phyloP scores from a whole-genome alignment of 116 monocot genomes.

The Papilionanthe hybrid region DNA sequence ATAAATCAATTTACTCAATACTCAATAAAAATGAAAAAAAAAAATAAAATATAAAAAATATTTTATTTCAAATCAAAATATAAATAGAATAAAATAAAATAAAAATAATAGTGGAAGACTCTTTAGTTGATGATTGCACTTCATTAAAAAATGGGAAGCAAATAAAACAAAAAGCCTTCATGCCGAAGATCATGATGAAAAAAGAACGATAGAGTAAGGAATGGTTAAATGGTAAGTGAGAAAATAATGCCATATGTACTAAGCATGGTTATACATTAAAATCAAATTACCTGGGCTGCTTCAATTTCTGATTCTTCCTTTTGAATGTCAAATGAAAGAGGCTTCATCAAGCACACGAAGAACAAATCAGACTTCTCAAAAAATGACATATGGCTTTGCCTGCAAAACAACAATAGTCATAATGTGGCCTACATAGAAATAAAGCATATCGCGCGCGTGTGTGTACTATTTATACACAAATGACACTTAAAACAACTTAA shows the following conservation, averaged over 20 bases:
- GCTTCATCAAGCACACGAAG: conserved; percentile 46
- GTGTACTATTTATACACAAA: not conserved
- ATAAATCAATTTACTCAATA: too few relatives aligned
- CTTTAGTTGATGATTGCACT: not conserved
- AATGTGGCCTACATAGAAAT: conserved; percentile 1
- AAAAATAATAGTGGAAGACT: too few relatives aligned
- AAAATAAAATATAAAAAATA: too few relatives aligned
- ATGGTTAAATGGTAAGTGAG: not conserved
- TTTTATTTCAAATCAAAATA: too few relatives aligned
- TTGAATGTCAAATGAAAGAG: conserved; percentile 43
- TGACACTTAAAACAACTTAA: not conserved
- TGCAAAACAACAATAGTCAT: conserved; percentile 19
- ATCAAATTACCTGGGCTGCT: conserved; percentile 36
- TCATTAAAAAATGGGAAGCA: not conserved
- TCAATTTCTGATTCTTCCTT: conserved; percentile 58
- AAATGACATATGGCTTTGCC: conserved; percentile 52
- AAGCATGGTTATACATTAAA: not conserved
- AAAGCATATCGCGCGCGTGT: not conserved
- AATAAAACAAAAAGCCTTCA: not conserved
- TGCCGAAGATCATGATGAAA: not conserved
- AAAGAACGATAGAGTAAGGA: not conserved
- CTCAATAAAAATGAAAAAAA: too few relatives aligned
- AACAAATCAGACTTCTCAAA: conserved; percentile 57
- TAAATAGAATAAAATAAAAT: too few relatives aligned
- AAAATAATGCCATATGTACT: not conserved